Base-by-base conservation (phyloP, 441 rosid genomes). In the Syzygium malaccense region DNA sequence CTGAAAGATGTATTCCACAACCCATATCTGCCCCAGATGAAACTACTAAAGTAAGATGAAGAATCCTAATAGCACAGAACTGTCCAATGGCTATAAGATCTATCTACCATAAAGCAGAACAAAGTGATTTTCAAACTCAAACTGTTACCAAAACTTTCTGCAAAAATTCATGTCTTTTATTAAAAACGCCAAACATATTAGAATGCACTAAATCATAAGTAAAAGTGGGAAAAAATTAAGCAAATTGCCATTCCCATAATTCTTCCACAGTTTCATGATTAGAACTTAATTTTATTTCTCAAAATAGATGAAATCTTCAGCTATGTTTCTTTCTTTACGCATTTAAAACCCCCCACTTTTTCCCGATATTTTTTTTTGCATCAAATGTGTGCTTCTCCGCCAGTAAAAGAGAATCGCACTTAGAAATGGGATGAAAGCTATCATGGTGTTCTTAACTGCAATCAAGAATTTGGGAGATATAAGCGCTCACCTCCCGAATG, bases 401-500 rank as follows among this genome's bases (percentile, higher is more conserved):
- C 83, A 75, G 83, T 41, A 26, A 75, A 41, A 41, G 83, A 75
- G 51, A 75, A 75, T 75, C 83, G 13, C 48, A 3, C 51, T 23
- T 75, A 75, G 83, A 26, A 75, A 75, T 41, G n/a, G 51, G 51
- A 23, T 41, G n/a, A 71, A 68, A 68, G 80, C 51, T 45, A 41
- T 23, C n/a, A 75, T 25, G 9, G 51, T 41, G 51, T 41, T 41
- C 83, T 41, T 75, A 75, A 41, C 28, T 0, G n/a, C n/a, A 13
- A 20, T 23, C 51, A 75, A 41, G 49, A 41, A 41, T 26, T 78
- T 55, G 32, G 37, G 7, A 79, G 45, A 62, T 62, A 41, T 85
- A 30, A 48, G 84, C 83, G 88, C 93, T 90, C 75, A 97, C 99
- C 98, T 98, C 99, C 32, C 98, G 97, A 80, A 92, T 90, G 85